These are phyloP conservation scores for Leptographium radiaticola DNA, from an alignment of 2,329 filamentous ascomycete genomes.

Conservation along the genomic window DNA sequence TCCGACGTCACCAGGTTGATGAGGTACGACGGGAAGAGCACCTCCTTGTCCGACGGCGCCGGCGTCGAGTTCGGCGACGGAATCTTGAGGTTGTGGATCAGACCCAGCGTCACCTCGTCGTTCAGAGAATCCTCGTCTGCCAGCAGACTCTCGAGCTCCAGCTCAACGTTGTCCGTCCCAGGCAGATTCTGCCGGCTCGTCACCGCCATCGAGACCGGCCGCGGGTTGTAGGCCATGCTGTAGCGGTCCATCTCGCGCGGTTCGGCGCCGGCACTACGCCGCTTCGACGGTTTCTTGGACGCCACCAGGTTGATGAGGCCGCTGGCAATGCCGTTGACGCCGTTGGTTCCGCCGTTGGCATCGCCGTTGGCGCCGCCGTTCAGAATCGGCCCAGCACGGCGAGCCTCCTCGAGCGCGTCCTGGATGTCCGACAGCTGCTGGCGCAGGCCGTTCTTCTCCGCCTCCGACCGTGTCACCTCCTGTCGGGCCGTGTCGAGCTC, in stretches of 20 bases:
- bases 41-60: conserved; percentile 93
- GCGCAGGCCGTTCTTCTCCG: conserved; percentile 71
- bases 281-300: conserved; percentile 82
- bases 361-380: conserved; percentile 45
- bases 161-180: conserved; percentile 78
- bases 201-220: conserved; percentile 92
- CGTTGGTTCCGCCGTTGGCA: conserved; percentile 40
- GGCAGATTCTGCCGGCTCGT: conserved; percentile 53
- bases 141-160: conserved; percentile 85
- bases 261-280: conserved; percentile 81
- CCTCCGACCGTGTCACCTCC: conserved; percentile 63
- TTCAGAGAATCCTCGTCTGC: conserved; percentile 94
- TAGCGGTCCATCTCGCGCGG: conserved; percentile 77
- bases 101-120: conserved; percentile 89
- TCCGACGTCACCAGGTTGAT: conserved; percentile 98
- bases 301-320: conserved; percentile 88
- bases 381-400: conserved; percentile 54
- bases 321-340: conserved; percentile 12
- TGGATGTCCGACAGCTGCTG: conserved; percentile 84
- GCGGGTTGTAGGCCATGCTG: conserved; percentile 83
- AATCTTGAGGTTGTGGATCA: conserved; percentile 95
- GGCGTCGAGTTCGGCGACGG: conserved; percentile 76
- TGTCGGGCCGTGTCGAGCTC: conserved; percentile 72
- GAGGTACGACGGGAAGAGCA: conserved; percentile 94
- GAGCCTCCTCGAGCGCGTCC: conserved; percentile 82